Conservation (phyloP, 352 stramenopile species). For the Globisporangium cederbergense region DNA sequence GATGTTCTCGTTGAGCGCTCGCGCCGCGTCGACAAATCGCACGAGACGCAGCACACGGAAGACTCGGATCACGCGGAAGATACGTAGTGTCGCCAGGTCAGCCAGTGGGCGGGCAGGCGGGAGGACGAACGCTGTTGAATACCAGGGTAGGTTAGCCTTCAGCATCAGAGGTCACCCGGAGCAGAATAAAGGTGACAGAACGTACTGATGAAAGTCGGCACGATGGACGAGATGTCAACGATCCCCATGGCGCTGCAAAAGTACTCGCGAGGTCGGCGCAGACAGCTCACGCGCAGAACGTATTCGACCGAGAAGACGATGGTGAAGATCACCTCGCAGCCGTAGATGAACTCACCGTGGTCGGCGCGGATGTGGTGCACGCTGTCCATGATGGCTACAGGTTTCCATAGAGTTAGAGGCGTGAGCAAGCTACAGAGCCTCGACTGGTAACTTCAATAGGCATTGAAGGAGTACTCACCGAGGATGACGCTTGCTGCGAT, state of each 20-base stretch:
- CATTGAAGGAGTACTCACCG: constrained; percentile 27
- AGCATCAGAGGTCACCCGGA: no score
- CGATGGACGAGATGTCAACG: constrained; percentile 48
- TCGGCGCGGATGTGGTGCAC: constrained; percentile 49
- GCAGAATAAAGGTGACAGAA: not conserved
- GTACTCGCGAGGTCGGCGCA: constrained; percentile 38
- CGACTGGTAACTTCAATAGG: not conserved
- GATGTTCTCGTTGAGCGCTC: constrained; percentile 73
- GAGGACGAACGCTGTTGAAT: constrained; percentile 41
- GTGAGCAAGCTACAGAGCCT: not conserved
- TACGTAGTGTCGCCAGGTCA: constrained; percentile 64
- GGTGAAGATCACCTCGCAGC: constrained; percentile 41
- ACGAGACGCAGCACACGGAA: constrained; percentile 72
- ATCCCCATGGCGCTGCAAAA: constrained; percentile 47
- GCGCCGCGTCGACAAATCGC: constrained; percentile 66
- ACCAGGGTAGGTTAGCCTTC: not conserved
- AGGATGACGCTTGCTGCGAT: constrained; percentile 67
- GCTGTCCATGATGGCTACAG: constrained; percentile 60
- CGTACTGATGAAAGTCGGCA: constrained; percentile 45
- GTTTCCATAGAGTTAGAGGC: not conserved
- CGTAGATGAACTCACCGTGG: constrained; percentile 38
- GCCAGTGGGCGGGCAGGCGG: constrained; percentile 51
- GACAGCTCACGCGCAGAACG: constrained; percentile 30
- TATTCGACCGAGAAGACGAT: constrained; percentile 47
- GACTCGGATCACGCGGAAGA: constrained; percentile 78